Base-by-base conservation (phyloP, 179 eudicot species). In the Silene noctiflora region DNA sequence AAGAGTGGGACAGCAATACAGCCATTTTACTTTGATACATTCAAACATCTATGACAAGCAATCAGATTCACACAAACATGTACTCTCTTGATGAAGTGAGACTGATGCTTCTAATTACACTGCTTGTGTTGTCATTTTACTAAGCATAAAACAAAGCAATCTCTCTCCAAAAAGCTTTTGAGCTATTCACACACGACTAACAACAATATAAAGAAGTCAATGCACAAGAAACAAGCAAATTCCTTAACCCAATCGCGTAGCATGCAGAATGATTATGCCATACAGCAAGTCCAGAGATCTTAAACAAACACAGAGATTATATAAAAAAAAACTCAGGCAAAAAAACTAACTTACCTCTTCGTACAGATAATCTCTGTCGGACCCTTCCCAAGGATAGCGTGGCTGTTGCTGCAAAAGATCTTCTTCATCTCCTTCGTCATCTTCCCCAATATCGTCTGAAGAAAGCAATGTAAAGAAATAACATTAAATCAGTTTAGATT, bases 371-470 rank as follows among this genome's bases (percentile, higher is more conserved):
- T 90, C 90, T 65, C 87, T 78, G 62, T 80, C 85, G 73, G 78
- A 78, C 70, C 90, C 90, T 56, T 88, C 91, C 91, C 92, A 90
- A 62, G 88, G 88, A 29, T 79, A 79, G 48, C 77, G 86, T 51
- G 85, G 78, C 67, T 80, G 81, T 69, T 83, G 39, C 39, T 4
- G 88, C 60, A 80, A 58, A 77, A 79, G 64, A 51, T 73, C 77
- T 53, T 62, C 79, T 70, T 84, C 87, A 64, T 87, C 89, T 4
- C 77, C 90, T 59, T 85, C 86, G 65, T 86, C 88, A 16, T 82
- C 88, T 51, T 90, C 96, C 58, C 82, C 89, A 74, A 79, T 48
- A 61, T 78, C 73, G 66, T 84, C 96, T 91, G 33, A 39, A 72
- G 20, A 21, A 27, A 14, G 72, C 61, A 21, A 10, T 25, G 3